Conservation (phyloP, 768 basidiomycete species). For the Lactarius evosmus region DNA sequence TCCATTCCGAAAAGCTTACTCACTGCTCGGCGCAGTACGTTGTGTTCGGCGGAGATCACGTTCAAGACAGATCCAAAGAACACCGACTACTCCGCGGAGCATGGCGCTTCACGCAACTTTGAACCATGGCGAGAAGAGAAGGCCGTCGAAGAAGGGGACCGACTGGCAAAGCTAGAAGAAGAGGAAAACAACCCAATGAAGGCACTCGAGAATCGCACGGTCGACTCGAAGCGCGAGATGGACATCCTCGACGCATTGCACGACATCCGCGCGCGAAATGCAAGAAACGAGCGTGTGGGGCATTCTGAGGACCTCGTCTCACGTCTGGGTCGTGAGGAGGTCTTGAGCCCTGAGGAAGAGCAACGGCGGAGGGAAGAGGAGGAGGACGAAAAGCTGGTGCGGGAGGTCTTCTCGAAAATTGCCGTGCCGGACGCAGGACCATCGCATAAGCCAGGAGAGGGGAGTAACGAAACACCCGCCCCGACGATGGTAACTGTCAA, state of each 20-base stretch:
- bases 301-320: constrained; percentile 67
- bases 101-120: constrained; percentile 96
- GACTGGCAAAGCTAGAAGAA: constrained; percentile 80
- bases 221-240: constrained; percentile 96
- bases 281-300: constrained; percentile 83
- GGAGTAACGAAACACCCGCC: constrained; percentile 31
- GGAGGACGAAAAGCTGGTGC: constrained; percentile 89
- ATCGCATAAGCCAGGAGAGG: constrained; percentile 17
- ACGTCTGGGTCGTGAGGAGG: constrained; percentile 59
- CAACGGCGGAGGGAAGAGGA: constrained; percentile 71
- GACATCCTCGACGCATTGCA: constrained; percentile 95
- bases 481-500: constrained; percentile 64
- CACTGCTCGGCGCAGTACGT: constrained; percentile 52
- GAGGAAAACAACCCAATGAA: constrained; percentile 99
- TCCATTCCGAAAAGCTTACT: constrained; percentile 19
- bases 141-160: constrained; percentile 77
- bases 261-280: constrained; percentile 83
- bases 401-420: constrained; percentile 81
- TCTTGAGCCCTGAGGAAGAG: constrained; percentile 74
- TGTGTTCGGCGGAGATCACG: constrained; percentile 97
- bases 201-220: constrained; percentile 86
- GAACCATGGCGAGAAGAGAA: constrained; percentile 93
- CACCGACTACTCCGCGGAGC: constrained; percentile 90
- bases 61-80: constrained; percentile 99
- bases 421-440: constrained; percentile 36